Base-by-base conservation (phyloP, 257 asterid genomes). In the Nicotiana tomentosiformis region DNA sequence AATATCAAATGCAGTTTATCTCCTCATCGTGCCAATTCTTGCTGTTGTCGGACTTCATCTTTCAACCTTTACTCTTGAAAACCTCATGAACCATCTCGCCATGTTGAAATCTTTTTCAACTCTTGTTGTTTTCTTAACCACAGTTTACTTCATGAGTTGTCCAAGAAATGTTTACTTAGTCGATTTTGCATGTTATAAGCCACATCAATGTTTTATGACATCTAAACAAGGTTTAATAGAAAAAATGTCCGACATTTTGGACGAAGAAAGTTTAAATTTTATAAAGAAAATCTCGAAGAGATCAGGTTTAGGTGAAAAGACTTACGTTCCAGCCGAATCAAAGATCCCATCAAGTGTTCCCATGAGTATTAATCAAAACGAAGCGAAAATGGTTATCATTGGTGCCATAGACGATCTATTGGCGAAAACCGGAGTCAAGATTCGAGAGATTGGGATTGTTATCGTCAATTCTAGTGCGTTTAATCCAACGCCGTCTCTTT, bases 111-210 rank as follows among this genome's bases (percentile, higher is more conserved):
- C 80, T 2, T 82, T 80, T 80, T 55, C 89, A n/a, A 51, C 87
- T 23, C 81, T 89, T 5, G 61, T 86, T 67, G 84, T 85, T 6
- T 82, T 86, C n/a, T 17, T 89, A 2, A 81, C 83, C 83, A 87
- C 43, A 11, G 62, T 74, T 7, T 88, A 86, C 85, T 2, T 85
- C 23, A 81, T 83, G 83, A 84, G 77, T 35, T 88, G 89, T 35
- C 90, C 91, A 16, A 69, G 86, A 46, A 88, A 84, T 43, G 86
- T 90, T 56, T 90, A 86, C 84, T 69, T 88, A 4, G 84, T 90
- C 0, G 86, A 90, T 68, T 88, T 88, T 23, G 80, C 93, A 1
- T 90, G 91, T 70, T 90, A 85, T 90, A 88, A 87, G 77, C 91
- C 93, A 7, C 83, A 80, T 23, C 62, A 84, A 14, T 67, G 84